A percentile compares a stretch with the other conserved stretches of the same genome.
phyloP scores from a whole-genome alignment of 495 filamentous ascomycete genomes.

The Rusavskia elegans region DNA sequence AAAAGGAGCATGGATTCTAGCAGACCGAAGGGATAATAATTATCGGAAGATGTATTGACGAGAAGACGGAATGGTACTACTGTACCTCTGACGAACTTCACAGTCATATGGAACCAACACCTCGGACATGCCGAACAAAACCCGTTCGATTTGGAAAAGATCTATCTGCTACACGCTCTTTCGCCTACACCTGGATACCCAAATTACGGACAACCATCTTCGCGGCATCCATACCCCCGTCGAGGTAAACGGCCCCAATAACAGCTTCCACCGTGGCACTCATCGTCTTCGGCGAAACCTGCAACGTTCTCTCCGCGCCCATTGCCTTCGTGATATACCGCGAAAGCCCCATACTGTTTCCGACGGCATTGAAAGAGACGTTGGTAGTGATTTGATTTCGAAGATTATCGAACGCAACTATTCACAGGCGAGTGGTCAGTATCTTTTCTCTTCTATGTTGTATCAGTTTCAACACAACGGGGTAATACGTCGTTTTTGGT shows the following conservation, averaged over 20 bases:
- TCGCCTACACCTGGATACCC: no score
- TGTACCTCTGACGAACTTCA: no score
- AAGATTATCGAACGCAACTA: not conserved
- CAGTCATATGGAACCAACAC: no score
- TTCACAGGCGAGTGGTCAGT: not conserved
- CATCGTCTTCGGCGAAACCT: not conserved
- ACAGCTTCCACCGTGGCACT: conserved; percentile 1
- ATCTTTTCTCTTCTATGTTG: no score
- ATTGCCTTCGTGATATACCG: not conserved
- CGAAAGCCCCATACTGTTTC: not conserved
- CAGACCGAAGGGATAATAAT: no score
- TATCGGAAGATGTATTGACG: no score
- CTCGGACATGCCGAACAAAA: no score
- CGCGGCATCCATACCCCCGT: not conserved
- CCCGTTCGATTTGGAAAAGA: no score
- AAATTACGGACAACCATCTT: not conserved
- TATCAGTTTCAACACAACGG: no score
- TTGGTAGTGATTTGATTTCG: not conserved
- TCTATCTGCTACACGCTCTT: no score
- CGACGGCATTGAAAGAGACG: not conserved
- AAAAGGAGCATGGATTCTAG: no score
- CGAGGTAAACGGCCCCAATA: conserved; percentile 3
- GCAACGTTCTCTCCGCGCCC: not conserved
- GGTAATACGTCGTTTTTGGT: not conserved
- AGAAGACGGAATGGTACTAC: no score